phyloP scores from a whole-genome alignment of 1,284 basidiomycete species.

The Sanghuangporus sanghuang region DNA sequence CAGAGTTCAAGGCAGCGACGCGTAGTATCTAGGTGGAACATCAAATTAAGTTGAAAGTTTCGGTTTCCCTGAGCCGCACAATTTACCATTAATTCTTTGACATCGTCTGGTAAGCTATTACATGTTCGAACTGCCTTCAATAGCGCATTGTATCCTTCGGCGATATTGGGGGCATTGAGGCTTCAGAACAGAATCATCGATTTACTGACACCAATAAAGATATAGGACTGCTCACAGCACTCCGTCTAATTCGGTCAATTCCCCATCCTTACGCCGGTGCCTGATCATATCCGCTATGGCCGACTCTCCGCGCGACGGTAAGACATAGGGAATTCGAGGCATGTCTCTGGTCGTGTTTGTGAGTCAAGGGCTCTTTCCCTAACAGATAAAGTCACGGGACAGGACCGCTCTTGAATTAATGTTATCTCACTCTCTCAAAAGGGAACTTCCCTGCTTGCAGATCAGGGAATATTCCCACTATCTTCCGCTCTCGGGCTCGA shows the following conservation, averaged over 20 bases:
- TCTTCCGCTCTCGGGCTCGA: too few relatives aligned
- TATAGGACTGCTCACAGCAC: constrained; percentile 12
- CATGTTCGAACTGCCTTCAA: constrained; percentile 44
- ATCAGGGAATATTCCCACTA: too few relatives aligned
- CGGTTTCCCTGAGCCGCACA: not conserved
- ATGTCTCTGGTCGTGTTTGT: constrained; percentile 4
- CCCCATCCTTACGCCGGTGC: constrained; percentile 15
- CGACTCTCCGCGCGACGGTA: constrained; percentile 15
- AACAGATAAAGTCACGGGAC: not conserved
- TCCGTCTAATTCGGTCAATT: constrained; percentile 19
- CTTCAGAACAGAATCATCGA: not conserved
- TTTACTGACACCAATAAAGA: not conserved
- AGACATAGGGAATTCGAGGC: constrained; percentile 21
- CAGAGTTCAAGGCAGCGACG: constrained; percentile 46
- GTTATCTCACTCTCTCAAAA: too few relatives aligned
- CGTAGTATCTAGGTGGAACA: constrained; percentile 38
- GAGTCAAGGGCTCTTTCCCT: not conserved
- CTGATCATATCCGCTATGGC: constrained; percentile 18
- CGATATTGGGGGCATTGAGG: constrained; percentile 43
- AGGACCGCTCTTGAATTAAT: not conserved
- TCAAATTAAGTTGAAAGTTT: not conserved
- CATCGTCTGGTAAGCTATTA: constrained; percentile 40
- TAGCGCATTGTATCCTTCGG: constrained; percentile 47
- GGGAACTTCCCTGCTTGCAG: too few relatives aligned
- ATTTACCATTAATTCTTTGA: constrained; percentile 48